These are phyloP conservation scores for Pochonia chlamydosporia DNA, from an alignment of 2,329 filamentous ascomycete species.

Conservation along the genomic window DNA sequence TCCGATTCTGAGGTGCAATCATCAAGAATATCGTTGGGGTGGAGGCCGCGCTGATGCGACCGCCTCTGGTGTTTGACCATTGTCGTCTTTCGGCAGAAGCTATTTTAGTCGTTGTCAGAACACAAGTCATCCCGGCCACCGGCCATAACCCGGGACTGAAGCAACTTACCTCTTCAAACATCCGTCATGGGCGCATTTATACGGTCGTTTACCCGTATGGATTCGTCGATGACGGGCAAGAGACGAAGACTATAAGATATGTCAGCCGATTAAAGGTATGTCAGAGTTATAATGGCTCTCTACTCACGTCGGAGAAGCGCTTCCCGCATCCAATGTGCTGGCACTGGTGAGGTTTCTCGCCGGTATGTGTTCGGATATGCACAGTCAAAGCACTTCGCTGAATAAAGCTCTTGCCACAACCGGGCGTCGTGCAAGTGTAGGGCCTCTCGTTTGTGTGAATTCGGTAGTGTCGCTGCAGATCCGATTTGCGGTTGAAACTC, in stretches of 20 bases:
- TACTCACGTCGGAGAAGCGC: slow-evolving; percentile 62
- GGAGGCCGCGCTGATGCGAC: slow-evolving; percentile 53
- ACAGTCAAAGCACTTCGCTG: slow-evolving; percentile 65
- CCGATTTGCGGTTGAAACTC: slow-evolving; percentile 70
- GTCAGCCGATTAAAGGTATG: slow-evolving; percentile 6
- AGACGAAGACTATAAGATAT: slow-evolving; percentile 50
- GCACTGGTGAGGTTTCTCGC: slow-evolving; percentile 67
- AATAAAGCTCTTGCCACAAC: slow-evolving; percentile 66
- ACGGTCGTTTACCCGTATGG: slow-evolving; percentile 62
- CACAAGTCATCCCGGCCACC: no score
- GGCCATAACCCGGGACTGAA: no score
- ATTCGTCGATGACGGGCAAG: slow-evolving; percentile 60
- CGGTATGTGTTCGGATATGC: slow-evolving; percentile 64
- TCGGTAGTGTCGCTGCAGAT: slow-evolving; percentile 63
- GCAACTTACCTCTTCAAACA: slow-evolving; percentile 53
- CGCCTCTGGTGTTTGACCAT: slow-evolving; percentile 63
- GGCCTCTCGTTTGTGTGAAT: slow-evolving; percentile 69
- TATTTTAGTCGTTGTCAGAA: slow-evolving; percentile 20
- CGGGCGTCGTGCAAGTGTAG: slow-evolving; percentile 53
- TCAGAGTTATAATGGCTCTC: background rate
- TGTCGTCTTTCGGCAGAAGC: slow-evolving; percentile 67
- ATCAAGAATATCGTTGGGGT: slow-evolving; percentile 47
- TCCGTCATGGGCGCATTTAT: slow-evolving; percentile 55
- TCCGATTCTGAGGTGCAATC: slow-evolving; percentile 53
- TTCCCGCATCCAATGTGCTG: slow-evolving; percentile 61